Conservation (phyloP, 495 filamentous ascomycete species). For the Neurospora terricola region DNA sequence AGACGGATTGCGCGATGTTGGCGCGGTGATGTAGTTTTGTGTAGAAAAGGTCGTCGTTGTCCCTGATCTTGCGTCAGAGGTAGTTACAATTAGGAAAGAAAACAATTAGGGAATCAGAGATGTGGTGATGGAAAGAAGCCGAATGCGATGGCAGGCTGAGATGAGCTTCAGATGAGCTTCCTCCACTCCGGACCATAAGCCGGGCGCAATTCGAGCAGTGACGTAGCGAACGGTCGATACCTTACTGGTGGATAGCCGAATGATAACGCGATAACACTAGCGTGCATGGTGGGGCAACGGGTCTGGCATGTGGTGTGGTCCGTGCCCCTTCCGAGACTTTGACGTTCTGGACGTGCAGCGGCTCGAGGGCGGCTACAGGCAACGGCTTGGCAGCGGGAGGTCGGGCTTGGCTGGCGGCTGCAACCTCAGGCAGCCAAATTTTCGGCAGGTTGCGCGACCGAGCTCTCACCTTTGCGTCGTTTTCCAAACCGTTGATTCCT, state of each 20-base stretch:
- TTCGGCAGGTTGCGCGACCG: neutral
- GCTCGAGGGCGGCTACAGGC: neutral
- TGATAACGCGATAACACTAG: neutral
- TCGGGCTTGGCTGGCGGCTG: neutral
- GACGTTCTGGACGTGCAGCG: neutral
- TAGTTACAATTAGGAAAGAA: neutral
- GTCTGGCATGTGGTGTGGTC: neutral
- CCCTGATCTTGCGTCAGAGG: neutral
- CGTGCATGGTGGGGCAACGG: neutral
- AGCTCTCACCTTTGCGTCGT: conserved; percentile 16
- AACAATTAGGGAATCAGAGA: neutral
- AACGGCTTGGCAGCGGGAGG: neutral
- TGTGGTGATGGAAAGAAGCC: neutral
- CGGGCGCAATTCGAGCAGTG: neutral
- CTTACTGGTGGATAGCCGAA: neutral
- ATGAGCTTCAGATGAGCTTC: neutral
- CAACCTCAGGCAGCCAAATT: neutral
- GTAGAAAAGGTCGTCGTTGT: neutral
- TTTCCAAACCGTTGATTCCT: conserved; percentile 15
- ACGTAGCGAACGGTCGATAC: neutral
- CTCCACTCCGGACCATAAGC: neutral
- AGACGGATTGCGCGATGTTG: neutral
- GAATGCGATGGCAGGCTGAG: neutral
- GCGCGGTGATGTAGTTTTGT: neutral
- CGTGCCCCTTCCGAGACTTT: neutral